Evolutionary conservation across 768 basidiomycete genomes (phyloP).

Genomic region (Stropharia rugosoannulata): DNA sequence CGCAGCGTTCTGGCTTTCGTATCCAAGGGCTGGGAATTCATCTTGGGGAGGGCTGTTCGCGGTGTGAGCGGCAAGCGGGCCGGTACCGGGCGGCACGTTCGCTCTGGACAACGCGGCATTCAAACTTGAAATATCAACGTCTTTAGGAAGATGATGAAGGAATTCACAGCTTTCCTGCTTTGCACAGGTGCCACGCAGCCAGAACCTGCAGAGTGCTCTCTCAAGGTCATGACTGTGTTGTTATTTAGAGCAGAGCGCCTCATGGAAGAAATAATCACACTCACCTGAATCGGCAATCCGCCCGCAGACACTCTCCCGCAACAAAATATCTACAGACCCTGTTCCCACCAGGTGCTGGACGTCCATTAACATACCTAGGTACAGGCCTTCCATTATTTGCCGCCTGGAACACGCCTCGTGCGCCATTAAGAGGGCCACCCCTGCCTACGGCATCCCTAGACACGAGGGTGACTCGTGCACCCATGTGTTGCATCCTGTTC

Average conservation of each 20-base stretch:
- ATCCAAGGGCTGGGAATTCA: slow-evolving; percentile 74
- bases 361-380: slow-evolving; percentile 51
- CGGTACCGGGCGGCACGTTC: slow-evolving; percentile 51
- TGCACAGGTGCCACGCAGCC: slow-evolving; percentile 95
- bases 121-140: slow-evolving; percentile 75
- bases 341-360: slow-evolving; percentile 60
- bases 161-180: slow-evolving; percentile 98
- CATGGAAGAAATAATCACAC: slow-evolving; percentile 16
- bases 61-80: slow-evolving; percentile 39
- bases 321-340: slow-evolving; percentile 96
- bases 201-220: slow-evolving; percentile 93
- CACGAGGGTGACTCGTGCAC: slow-evolving; percentile 66
- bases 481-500: slow-evolving; percentile 58
- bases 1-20: slow-evolving; percentile 38
- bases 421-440: slow-evolving; percentile 22
- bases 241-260: slow-evolving; percentile 7
- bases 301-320: slow-evolving; percentile 91
- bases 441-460: slow-evolving; percentile 47
- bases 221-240: slow-evolving; percentile 84
- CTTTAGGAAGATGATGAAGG: slow-evolving; percentile 85
- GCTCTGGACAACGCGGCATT: slow-evolving; percentile 68
- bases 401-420: slow-evolving; percentile 38
- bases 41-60: slow-evolving; percentile 33
- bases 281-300: slow-evolving; percentile 98
- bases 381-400: slow-evolving; percentile 29